These are phyloP conservation scores for Mortierella sp. DNA, from an alignment of 371 early-diverging fungal species.

Conservation along the genomic window DNA sequence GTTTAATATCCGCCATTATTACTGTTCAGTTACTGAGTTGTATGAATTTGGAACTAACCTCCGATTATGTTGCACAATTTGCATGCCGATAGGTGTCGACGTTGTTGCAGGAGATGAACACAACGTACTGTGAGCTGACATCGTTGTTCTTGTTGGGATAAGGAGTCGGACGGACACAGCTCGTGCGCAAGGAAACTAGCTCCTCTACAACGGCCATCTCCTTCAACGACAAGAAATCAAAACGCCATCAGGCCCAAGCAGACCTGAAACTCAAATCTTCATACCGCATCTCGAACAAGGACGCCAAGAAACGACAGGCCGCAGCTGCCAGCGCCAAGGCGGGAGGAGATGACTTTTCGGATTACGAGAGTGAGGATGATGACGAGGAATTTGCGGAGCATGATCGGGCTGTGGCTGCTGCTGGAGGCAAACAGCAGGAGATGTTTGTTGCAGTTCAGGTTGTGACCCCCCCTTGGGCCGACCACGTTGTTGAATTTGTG, in stretches of 20 bases:
- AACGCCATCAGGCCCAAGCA: constrained; percentile 8
- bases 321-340: constrained; percentile 10
- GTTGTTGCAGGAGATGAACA: constrained; percentile 77
- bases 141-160: constrained; percentile 71
- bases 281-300: constrained; percentile 41
- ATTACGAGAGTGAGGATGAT: constrained; percentile 46
- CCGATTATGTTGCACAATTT: neutral
- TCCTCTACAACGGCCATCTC: constrained; percentile 3
- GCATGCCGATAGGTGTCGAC: constrained; percentile 62
- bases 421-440: constrained; percentile 7
- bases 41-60: neutral
- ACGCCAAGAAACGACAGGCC: constrained; percentile 31
- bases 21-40: neutral
- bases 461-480: constrained; percentile 65
- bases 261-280: constrained; percentile 32
- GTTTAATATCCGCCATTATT: neutral
- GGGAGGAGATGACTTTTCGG: constrained; percentile 4
- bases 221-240: neutral
- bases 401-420: constrained; percentile 5
- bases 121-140: constrained; percentile 77
- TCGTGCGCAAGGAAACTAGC: constrained; percentile 22
- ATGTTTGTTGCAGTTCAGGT: constrained; percentile 41
- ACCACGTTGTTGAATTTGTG: constrained; percentile 68
- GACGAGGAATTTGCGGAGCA: neutral
- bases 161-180: constrained; percentile 37